Evolutionary conservation across 139 green algal species (phyloP), one percentile per base, ranked within the genome.

Genomic region (Coelastrella sp.): DNA sequence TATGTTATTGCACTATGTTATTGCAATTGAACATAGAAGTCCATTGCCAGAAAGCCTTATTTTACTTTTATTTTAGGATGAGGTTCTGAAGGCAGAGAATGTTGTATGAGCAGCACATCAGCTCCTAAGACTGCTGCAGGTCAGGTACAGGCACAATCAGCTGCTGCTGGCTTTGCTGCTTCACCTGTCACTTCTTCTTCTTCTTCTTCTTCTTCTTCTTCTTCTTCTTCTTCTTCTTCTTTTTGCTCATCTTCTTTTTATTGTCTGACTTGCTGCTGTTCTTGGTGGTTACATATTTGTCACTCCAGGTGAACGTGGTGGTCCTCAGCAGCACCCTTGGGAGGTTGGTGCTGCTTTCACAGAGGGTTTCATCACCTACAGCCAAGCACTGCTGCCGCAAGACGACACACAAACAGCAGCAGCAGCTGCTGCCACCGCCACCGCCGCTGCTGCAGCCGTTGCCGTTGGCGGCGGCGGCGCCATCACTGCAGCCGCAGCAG

Each of bases 281-380:
- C 17, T 22, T 79, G 73, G 9, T 35, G 22, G 17, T 57, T 17
- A 17, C 73, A 4, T 83, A 0, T 15, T 25, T 87, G 19, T 7
- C 7, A 4, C 24, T 90, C 15, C 90, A 91, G 96, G 93, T n/a
- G 93, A 92, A 10, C 91, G 90, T 4, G 96, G 95, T 9, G 95
- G 92, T 0, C 95, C 95, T 0, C 81, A 92, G 22, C 78, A 91
- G 49, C 92, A 94, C 74, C 92, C 94, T 17, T 97, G 96, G 96
- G 90, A 96, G 91, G 92, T 92, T 6, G 93, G 94, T 76, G 72
- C 94, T 25, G 82, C 88, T 7, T 85, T 83, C 8, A 91, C 89
- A 7, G 14, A 65, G 11, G 82, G 82, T 56, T 91, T 91, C 58
- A 70, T 88, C 4, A 86, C 63, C 8, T 86, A 91, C 63, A 86